Percentiles rank a stretch among this genome's conserved stretches.
These are phyloP conservation scores for Russula sp. DNA, from an alignment of 768 basidiomycete genomes.

Conservation along the genomic window DNA sequence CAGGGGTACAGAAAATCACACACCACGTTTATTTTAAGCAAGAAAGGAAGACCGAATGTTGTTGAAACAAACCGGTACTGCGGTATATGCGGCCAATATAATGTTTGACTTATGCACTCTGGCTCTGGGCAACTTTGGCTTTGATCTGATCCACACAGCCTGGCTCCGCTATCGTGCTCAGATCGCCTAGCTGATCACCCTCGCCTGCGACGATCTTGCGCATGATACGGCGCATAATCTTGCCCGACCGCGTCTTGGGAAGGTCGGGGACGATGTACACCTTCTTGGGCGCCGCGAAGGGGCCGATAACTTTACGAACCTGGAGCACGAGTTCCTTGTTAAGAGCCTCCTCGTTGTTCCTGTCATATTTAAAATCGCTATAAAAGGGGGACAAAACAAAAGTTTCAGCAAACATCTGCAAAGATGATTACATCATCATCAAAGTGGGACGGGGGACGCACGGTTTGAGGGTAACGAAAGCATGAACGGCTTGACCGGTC, in stretches of 20 bases:
- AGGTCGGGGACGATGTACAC: conserved; percentile 79
- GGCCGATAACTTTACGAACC: conserved; percentile 96
- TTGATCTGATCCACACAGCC: conserved; percentile 81
- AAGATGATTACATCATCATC: too few species aligned
- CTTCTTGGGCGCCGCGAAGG: conserved; percentile 96
- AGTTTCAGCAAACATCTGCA: conserved; percentile 3
- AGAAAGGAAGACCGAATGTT: too few species aligned
- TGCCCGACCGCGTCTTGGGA: conserved; percentile 93
- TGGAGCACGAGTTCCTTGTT: conserved; percentile 89
- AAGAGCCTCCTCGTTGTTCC: conserved; percentile 63
- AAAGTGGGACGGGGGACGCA: conserved; percentile 41
- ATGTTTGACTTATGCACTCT: not conserved
- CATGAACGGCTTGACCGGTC: conserved; percentile 90
- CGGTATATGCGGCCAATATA: not conserved
- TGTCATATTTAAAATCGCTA: conserved; percentile 79
- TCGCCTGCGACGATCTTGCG: conserved; percentile 95
- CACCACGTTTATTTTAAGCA: not conserved
- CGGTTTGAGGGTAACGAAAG: conserved; percentile 95
- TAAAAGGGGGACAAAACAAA: too few species aligned
- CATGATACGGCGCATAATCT: conserved; percentile 97
- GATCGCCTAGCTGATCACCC: conserved; percentile 92
- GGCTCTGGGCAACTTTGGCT: conserved; percentile 57
- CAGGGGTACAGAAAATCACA: not conserved
- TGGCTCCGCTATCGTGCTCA: conserved; percentile 91
- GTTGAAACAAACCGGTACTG: too few species aligned